Conservation (phyloP, 805 yeast genomes). For the Kodamaea restingae region DNA sequence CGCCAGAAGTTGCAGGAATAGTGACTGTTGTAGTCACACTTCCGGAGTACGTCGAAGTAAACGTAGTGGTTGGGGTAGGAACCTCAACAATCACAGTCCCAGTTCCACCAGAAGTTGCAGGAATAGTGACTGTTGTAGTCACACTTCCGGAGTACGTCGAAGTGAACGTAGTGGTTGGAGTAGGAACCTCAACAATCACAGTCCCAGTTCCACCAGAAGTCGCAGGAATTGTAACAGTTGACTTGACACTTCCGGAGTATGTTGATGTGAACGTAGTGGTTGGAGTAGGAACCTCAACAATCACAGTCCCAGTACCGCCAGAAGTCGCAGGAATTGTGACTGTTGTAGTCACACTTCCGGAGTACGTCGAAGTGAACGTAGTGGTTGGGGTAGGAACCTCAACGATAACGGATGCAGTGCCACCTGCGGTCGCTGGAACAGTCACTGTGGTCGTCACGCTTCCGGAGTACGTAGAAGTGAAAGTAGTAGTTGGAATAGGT, state of each 20-base stretch:
- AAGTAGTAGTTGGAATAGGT: constrained; percentile 5
- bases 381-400: constrained; percentile 11
- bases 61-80: constrained; percentile 10
- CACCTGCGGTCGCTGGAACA: constrained; percentile 6
- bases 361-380: constrained; percentile 5
- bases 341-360: neutral
- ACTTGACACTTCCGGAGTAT: neutral
- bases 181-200: constrained; percentile 10
- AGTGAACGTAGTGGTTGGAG: neutral
- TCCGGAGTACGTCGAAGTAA: constrained; percentile 9
- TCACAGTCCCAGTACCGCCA: constrained; percentile 9
- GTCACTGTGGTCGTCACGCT: constrained; percentile 4
- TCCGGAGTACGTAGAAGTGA: neutral
- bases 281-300: constrained; percentile 10
- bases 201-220: constrained; percentile 11
- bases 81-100: constrained; percentile 13
- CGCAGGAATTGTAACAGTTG: neutral
- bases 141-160: neutral
- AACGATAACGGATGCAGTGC: constrained; percentile 13
- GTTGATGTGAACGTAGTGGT: neutral
- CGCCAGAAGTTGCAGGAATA: constrained; percentile 6
- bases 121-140: constrained; percentile 5
- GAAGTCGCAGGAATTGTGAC: constrained; percentile 5
- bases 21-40: constrained; percentile 12
- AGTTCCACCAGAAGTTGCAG: constrained; percentile 8